Conservation (phyloP, 768 basidiomycete species). For the Leccinum variicolor region DNA sequence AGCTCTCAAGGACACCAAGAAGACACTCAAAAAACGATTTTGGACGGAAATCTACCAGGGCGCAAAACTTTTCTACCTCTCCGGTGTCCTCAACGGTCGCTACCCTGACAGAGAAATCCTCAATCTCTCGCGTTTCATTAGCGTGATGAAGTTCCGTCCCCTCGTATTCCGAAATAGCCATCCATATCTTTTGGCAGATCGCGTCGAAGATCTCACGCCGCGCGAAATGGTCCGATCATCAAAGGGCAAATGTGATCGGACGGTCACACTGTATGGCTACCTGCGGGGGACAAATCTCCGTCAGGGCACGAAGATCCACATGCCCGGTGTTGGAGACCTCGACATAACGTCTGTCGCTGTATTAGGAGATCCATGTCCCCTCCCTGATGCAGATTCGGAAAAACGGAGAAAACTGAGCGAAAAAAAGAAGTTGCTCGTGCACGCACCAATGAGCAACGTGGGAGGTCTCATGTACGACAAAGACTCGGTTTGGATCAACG, state of each 20-base stretch:
- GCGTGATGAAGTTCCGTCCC: constrained; percentile 98
- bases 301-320: constrained; percentile 75
- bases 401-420: constrained; percentile 91
- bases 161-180: constrained; percentile 94
- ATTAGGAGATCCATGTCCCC: constrained; percentile 92
- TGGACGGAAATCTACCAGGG: constrained; percentile 99
- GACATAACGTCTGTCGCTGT: constrained; percentile 67
- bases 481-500: constrained; percentile 97
- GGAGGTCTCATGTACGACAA: constrained; percentile 98
- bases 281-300: constrained; percentile 86
- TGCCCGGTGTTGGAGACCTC: constrained; percentile 93
- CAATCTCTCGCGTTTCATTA: constrained; percentile 94
- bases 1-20: constrained; percentile 86
- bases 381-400: constrained; percentile 89
- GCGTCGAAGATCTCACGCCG: constrained; percentile 91
- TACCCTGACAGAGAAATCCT: constrained; percentile 97
- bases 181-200: constrained; percentile 92
- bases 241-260: constrained; percentile 91
- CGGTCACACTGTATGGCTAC: constrained; percentile 91
- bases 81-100: constrained; percentile 94
- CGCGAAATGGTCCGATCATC: constrained; percentile 74
- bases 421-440: constrained; percentile 86
- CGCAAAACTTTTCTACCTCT: constrained; percentile 96
- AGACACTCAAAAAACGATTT: constrained; percentile 93
- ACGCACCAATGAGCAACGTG: constrained; percentile 99